phyloP scores from a whole-genome alignment of 106 monocot species.

The Phalaenopsis aphrodite region DNA sequence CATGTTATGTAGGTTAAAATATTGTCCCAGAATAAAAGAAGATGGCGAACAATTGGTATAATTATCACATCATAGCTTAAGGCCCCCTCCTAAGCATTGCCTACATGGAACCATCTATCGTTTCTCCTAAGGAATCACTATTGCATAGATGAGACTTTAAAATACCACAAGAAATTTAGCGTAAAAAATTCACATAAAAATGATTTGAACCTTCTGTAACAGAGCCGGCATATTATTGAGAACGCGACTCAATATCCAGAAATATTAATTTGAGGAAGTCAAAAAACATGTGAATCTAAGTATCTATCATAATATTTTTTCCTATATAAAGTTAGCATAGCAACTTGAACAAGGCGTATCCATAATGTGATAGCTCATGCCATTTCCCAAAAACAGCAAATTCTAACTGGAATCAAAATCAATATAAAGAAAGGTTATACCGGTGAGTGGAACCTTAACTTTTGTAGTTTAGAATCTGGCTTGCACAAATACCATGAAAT shows the following conservation, averaged over 20 bases:
- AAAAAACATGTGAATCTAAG: background rate
- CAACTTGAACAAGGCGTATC: background rate
- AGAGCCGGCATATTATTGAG: background rate
- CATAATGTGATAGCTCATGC: background rate
- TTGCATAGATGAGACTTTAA: background rate
- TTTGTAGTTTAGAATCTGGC: no score
- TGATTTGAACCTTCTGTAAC: background rate
- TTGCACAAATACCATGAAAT: no score
- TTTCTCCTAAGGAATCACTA: background rate
- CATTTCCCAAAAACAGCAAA: background rate
- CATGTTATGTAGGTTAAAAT: no score
- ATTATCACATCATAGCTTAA: background rate
- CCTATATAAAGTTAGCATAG: background rate
- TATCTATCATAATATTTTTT: background rate
- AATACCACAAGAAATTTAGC: background rate
- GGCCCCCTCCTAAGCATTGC: background rate
- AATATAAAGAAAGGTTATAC: no score
- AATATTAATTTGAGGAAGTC: background rate
- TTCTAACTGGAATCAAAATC: no score
- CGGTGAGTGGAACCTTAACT: no score
- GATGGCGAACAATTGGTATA: background rate
- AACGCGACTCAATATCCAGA: background rate
- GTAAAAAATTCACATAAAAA: background rate
- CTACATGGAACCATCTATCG: background rate
- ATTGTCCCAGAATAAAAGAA: no score